Base-by-base conservation (phyloP, 306 rosid species). In the Crataegus laevigata region DNA sequence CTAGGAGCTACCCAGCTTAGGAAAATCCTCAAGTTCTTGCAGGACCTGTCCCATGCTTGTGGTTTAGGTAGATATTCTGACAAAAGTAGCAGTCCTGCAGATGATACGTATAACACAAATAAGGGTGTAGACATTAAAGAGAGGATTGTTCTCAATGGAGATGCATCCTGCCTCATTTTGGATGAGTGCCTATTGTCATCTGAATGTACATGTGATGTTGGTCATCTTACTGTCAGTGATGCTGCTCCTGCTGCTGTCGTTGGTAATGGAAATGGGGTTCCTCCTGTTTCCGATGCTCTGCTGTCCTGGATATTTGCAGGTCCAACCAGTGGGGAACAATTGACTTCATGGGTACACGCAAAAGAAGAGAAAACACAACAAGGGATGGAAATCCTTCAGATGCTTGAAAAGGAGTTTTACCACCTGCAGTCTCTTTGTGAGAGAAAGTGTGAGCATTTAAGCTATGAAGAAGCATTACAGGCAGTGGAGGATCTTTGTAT, bases 21-120 rank as follows among this genome's bases (percentile, higher is more conserved):
- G 87, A 96, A 89, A 84, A 85, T 96, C 82, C 93, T 89, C 68
- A 92, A 90, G 61, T 90, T 89, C 82, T 89, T 96, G 87, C 98
- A 96, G 87, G 98, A 92, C 72, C 64, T 96, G 54, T 88, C 91
- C 66, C 88, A 80, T 68, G 80, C 92, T 67, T 90, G 98, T 78
- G 98, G 96, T 75, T 79, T 92, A 79, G 90, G 86, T 78, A 89
- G 92, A 78, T 79, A 84, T 84, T 68, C 88, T 65, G 96, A 90
- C 64, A 92, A 85, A 84, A 82, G 82, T 71, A 75, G 69, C 70
- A 81, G 76, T 84, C 88, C 82, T 45, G 45, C 58, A 71, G 88
- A 90, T 82, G 90, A 87, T 73, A 72, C 77, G 26, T 84, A 71
- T 68, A 84, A 65, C 73, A 42, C 78, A 28, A 83, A 22, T 73